Percentiles rank a stretch among this genome's conserved stretches.
phyloP scores from a whole-genome alignment of 306 rosid genomes.

The Oxytropis ochrocephala region DNA sequence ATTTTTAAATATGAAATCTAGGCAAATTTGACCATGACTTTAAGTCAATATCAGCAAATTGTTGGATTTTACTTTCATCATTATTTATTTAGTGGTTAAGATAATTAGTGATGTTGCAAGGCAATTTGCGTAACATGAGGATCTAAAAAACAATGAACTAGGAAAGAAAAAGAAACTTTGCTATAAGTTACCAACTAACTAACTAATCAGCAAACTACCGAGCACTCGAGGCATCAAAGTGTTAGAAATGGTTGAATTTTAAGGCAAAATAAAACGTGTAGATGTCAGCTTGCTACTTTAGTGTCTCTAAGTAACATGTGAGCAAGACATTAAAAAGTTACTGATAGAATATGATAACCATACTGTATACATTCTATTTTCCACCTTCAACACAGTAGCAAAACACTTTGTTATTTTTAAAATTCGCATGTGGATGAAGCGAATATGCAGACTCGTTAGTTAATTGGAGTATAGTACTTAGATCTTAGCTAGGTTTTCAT shows the following conservation, averaged over 20 bases:
- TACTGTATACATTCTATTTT: no score
- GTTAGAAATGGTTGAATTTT: not conserved
- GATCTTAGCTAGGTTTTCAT: no score
- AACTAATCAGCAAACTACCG: not conserved
- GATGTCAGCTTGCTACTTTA: no score
- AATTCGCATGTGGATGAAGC: no score
- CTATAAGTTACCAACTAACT: not conserved
- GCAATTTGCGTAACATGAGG: not conserved
- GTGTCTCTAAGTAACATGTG: no score
- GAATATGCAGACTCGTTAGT: no score
- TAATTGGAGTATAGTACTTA: no score
- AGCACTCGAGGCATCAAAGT: not conserved
- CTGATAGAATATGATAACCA: no score
- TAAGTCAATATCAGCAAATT: not conserved
- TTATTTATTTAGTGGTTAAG: not conserved
- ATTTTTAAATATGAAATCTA: conserved; percentile 18
- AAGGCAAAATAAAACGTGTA: no score
- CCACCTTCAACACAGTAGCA: no score
- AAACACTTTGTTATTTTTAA: no score
- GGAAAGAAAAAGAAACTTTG: not conserved
- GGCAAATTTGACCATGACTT: conserved; percentile 29
- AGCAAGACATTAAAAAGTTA: no score
- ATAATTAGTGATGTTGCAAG: not conserved
- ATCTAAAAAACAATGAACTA: not conserved
- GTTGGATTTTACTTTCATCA: not conserved